These are phyloP conservation scores for Yamadazyma paraphyllophila DNA, from an alignment of 805 yeast species.

Conservation along the genomic window DNA sequence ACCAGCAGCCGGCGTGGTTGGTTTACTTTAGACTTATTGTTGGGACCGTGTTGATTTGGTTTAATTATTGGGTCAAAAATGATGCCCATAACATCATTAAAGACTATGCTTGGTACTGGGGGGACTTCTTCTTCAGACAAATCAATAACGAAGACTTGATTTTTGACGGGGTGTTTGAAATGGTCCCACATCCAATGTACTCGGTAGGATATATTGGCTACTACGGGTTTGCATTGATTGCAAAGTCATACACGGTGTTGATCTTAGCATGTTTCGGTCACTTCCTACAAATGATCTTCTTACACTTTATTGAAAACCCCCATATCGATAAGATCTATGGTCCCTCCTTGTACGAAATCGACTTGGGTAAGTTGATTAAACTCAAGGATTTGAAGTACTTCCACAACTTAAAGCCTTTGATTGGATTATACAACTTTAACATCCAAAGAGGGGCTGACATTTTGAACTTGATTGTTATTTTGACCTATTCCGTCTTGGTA, in stretches of 20 bases:
- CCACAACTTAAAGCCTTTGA: conserved; percentile 48
- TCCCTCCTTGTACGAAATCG: conserved; percentile 43
- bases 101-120: conserved; percentile 95
- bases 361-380: conserved; percentile 38
- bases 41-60: conserved; percentile 62
- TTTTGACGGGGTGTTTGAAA: conserved; percentile 85
- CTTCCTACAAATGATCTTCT: conserved; percentile 69
- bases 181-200: conserved; percentile 93
- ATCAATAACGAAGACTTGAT: conserved; percentile 60
- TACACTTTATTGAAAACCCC: conserved; percentile 77
- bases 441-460: conserved; percentile 63
- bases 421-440: conserved; percentile 63
- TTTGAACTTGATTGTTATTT: conserved; percentile 43
- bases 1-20: conserved; percentile 41
- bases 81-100: conserved; percentile 87
- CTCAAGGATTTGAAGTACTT: conserved; percentile 48
- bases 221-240: conserved; percentile 76
- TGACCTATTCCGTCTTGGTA: conserved; percentile 40
- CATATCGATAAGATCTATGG: conserved; percentile 79
- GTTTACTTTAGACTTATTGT: conserved; percentile 50
- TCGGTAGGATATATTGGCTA: conserved; percentile 86
- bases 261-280: conserved; percentile 73
- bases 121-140: conserved; percentile 83
- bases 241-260: conserved; percentile 70
- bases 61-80: conserved; percentile 80